Base-by-base conservation (phyloP, 345 rosid species). In the Euphorbia pulcherrima region DNA sequence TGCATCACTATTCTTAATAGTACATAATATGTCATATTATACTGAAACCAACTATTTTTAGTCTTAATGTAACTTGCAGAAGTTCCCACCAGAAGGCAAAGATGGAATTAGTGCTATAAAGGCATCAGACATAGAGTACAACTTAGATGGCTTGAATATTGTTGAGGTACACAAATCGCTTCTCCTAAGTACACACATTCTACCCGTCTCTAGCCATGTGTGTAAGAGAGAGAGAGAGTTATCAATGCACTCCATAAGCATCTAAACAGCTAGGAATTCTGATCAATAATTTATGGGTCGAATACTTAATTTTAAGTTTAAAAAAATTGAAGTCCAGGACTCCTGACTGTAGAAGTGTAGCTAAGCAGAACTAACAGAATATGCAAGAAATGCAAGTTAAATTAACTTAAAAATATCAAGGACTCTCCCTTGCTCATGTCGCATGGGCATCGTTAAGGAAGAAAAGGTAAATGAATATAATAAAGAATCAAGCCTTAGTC, bases 31-130 rank as follows among this genome's bases (percentile, higher is more conserved):
- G 40, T 33, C 23, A 57, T 12, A 47, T 40, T 64, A 29, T 21
- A 37, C 33, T 40, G 53, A 6, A 20, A 17, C 37, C 55, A 18
- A 39, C 13, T 37, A 3, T 26, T 55, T 30, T 16, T 64, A 17
- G 35, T 50, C 29, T 57, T 20, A 50, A 33, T 47, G 20, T 16
- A 40, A 8, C 4, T 62, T 75, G 61, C 85, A 88, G 89, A 44
- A 1, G 33, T 86, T 88, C 71, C 90, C 90, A 37, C 86, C 85
- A 28, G 14, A 64, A 62, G 83, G 85, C 60, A 71, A 44, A 72
- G 21, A 58, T 23, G 76, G 85, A 57, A 60, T 20, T 39, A 84
- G 93, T 69, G 65, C 64, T 48, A 83, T 88, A 68, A 17, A 17
- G 57, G 60, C 2, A 58, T 69, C 74, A 41, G 60, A 83, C 29